Evolutionary conservation across 2,329 filamentous ascomycete species (phyloP), one percentile per base, ranked within the genome.

Genomic region (Rachicladosporium sp.): DNA sequence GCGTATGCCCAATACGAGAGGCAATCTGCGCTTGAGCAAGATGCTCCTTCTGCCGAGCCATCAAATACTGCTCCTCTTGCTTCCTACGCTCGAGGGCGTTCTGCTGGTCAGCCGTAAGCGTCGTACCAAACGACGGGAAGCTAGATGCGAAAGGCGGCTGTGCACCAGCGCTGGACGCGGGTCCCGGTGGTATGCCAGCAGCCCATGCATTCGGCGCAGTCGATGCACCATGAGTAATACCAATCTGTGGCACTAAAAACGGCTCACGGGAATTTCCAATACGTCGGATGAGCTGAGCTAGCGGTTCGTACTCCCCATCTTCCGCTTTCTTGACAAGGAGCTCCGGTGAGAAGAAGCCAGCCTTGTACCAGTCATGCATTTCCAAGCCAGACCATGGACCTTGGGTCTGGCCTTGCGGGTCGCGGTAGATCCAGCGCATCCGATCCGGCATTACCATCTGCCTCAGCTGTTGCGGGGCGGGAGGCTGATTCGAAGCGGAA

Each of bases 321-420:
- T 98, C 91, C 4, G 89, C 70, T 59, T 94, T 94, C 67, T 93
- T 95, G 27, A 98, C 91, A 33, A 93, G 77, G 12, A 98, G 70
- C 52, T 98, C 89, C 0, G 89, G 80, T 0, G 86, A 93, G 63
- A 98, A 98, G 66, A 96, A 98, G 34, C 89, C 88, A 30, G 88
- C 89, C 60, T 96, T 96, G 65, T 96, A 98, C 91, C 91, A 98
- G 53, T 98, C 93, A 51, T 98, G 93, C 91, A 98, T 98, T 62
- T 98, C 91, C 36, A 98, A 67, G 1, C 91, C 91, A 31, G 87
- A 95, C 64, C 91, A 98, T 0, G 91, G 91, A 0, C 91, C 91
- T 57, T 98, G 91, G 4, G 86, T 80, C 46, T 85, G 82, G 13
- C 87, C 87, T 57, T 93, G 85, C 4, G 91, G 91, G 57, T 98